phyloP scores from a whole-genome alignment of 805 yeast species.

The Saturnispora silvae region DNA sequence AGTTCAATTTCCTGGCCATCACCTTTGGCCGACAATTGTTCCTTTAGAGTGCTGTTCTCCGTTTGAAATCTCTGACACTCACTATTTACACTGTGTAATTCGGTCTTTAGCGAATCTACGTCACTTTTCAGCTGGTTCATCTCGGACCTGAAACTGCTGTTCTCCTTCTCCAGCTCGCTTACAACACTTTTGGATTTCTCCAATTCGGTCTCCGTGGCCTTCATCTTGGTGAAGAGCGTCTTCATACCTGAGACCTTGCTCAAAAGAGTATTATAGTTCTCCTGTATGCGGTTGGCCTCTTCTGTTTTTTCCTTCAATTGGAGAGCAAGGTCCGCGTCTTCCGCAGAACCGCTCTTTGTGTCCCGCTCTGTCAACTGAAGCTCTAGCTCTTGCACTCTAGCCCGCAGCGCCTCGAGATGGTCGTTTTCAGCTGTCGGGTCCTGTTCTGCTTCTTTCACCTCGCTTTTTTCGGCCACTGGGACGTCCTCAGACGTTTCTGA shows the following conservation, averaged over 20 bases:
- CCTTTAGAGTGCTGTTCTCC: conserved; percentile 29
- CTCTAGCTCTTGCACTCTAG: no score
- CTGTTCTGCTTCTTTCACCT: neutral
- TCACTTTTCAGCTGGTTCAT: neutral
- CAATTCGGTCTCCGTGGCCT: conserved; percentile 51
- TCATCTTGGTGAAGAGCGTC: conserved; percentile 60
- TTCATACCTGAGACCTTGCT: conserved; percentile 65
- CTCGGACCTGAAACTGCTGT: conserved; percentile 19
- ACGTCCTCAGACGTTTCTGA: neutral
- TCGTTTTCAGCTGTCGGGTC: neutral
- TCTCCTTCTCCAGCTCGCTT: conserved; percentile 23
- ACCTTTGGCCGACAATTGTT: conserved; percentile 28
- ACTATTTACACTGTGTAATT: conserved; percentile 33
- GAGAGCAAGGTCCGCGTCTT: conserved; percentile 8
- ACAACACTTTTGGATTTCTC: conserved; percentile 28
- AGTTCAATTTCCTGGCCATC: conserved; percentile 32
- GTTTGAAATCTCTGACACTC: conserved; percentile 44
- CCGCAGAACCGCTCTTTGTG: neutral
- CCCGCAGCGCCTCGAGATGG: no score
- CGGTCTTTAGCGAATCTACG: conserved; percentile 17
- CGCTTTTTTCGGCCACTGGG: neutral
- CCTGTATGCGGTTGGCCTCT: conserved; percentile 49
- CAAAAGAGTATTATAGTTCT: conserved; percentile 50
- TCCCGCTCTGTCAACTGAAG: neutral
- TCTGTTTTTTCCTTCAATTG: conserved; percentile 29